Base-by-base conservation (phyloP, 2,329 filamentous ascomycete genomes). In the Claviceps purpurea region DNA sequence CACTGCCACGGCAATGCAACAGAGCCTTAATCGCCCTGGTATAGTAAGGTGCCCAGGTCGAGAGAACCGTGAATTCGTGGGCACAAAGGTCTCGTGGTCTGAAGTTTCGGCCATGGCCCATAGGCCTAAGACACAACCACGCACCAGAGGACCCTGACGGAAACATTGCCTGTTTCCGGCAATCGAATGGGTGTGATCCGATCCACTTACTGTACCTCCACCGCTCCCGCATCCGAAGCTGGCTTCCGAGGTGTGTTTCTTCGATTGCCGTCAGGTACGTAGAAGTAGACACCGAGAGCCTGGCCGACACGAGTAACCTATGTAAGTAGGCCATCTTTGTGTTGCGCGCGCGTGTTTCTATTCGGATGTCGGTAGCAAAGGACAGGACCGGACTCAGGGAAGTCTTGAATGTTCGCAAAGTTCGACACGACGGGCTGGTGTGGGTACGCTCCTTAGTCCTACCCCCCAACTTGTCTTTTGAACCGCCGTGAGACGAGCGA, bases 91-190 rank as follows among this genome's bases (percentile, higher is more conserved):
- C 10, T 22, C 26, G n/a, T 47, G 45, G 45, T 37, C 45, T 18
- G 45, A 47, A 30, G 45, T 38, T 30, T 47, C 4, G n/a, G 16
- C 8, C 43, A 34, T 34, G 24, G 24, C 24, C 24, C 24, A n/a
- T 10, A 16, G 43, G 43, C n/a, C 22, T 8, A n/a, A 40, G 13
- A n/a, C 43, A 49, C 2, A 30, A 30, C 38, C 37, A 26, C 10
- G 30, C 30, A 47, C 13, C 26, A 16, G 37, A 45, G 7, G 16
- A 41, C 45, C 45, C 39, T 47, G 45, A 37, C 50, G 26, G 50
- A 34, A 30, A 18, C 45, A 52, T 44, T 51, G 34, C 50, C 50
- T 30, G 22, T 30, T 51, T 41, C 20, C 30, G 22, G 50, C 39
- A 22, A 42, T 7, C 41, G 42, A 42, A 16, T 24, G 13, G 38